These are phyloP conservation scores for Rossbeevera mucosa DNA, from an alignment of 768 basidiomycete species.

Conservation along the genomic window DNA sequence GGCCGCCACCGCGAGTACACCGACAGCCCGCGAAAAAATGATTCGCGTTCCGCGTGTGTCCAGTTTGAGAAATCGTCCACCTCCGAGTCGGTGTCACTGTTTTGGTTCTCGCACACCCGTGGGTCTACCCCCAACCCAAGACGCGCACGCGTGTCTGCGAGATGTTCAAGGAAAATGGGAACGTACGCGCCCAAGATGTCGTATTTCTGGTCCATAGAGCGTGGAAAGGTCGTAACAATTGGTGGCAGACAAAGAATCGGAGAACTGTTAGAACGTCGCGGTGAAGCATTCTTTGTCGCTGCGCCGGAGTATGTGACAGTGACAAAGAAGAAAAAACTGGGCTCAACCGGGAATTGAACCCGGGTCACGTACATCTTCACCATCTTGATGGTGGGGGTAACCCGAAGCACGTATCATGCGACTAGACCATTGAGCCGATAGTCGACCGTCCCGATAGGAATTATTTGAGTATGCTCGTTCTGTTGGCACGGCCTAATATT, in stretches of 20 bases:
- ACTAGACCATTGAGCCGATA: slow-evolving; percentile 33
- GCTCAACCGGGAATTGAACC: slow-evolving; percentile 35
- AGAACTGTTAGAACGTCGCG: not conserved
- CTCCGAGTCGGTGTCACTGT: not conserved
- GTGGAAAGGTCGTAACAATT: not conserved
- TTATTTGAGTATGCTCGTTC: not conserved
- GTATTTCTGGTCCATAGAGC: slow-evolving; percentile 11
- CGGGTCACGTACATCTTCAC: slow-evolving; percentile 35
- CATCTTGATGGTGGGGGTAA: slow-evolving; percentile 20
- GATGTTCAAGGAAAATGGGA: slow-evolving; percentile 24
- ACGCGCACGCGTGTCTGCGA: slow-evolving; percentile 23
- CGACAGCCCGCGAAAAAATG: slow-evolving; percentile 66
- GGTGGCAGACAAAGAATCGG: slow-evolving; percentile 2
- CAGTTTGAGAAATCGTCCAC: slow-evolving; percentile 35
- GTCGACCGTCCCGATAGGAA: not conserved
- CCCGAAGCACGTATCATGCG: slow-evolving; percentile 36
- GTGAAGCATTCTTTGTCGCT: slow-evolving; percentile 17
- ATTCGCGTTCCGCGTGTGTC: slow-evolving; percentile 63
- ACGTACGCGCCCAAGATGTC: slow-evolving; percentile 21
- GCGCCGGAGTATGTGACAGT: not conserved
- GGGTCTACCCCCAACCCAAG: slow-evolving; percentile 7
- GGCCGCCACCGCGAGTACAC: slow-evolving; percentile 68
- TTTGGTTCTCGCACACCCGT: not conserved
- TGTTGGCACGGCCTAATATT: too few relatives aligned
- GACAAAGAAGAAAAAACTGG: slow-evolving; percentile 9